Base-by-base conservation (phyloP, 306 rosid genomes). In the Arachis hypogaea region DNA sequence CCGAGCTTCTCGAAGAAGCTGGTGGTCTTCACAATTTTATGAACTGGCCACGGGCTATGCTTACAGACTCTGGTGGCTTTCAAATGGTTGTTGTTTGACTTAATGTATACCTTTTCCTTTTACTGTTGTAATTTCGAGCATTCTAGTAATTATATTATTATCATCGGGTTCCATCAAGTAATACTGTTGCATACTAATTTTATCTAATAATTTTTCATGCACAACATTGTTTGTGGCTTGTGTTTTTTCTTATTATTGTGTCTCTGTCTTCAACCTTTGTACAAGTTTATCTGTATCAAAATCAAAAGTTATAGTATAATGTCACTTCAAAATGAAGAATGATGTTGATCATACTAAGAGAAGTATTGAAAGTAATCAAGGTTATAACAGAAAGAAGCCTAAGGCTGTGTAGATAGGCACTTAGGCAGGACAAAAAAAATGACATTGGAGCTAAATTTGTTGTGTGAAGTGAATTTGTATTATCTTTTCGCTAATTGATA, bases 41-140 rank as follows among this genome's bases (percentile, higher is more conserved):
- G 99, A 94, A 94, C 83, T 94, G 97, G 99, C 91, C 88, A 18
- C 86, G 99, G 61, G 96, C 97, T 29, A 29, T 92, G 84, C 99
- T 94, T 62, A 94, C 99, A 3, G 97, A 94, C 78, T 92, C 95
- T 3, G 99, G 96, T 79, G 99, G 97, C 79, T 94, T 94, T 88
- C 96, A 94, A 82, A 94, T 94, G 96, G 99, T 93, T 66, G 65
- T 77, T 58, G 38, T 68, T 43, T 79, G 66, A 22, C 46, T 70
- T 73, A 16, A 62, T 76, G 55, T 40, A 45, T 62, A 38, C 57
- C 54, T 59, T 16, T 33, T 33, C 4, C 4, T 33, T 33, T 33
- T 33, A 2, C 38, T 2, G 4, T 33, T 33, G 59, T 66, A 75
- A 43, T 71, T 76, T 71, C 9, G 9, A n/a, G 66, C 54, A 49